Evolutionary conservation across 139 green algal genomes (phyloP).

Genomic region (Coccomyxa sp.): DNA sequence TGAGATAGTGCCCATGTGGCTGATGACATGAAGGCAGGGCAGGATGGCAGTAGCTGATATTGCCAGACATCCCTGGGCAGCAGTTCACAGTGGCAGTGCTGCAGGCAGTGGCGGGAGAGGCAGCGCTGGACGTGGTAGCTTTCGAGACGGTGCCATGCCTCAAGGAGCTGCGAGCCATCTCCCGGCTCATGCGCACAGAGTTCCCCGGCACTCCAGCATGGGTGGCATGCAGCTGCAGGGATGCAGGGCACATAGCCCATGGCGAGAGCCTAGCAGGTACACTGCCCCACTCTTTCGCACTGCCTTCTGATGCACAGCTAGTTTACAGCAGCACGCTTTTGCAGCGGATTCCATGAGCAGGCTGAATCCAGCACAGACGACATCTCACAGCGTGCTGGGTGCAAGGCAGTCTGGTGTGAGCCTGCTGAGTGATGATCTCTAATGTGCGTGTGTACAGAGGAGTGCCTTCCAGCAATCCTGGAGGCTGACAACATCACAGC

Average conservation of each 20-base stretch:
- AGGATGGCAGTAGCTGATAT: background rate
- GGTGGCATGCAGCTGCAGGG: slow-evolving; percentile 32
- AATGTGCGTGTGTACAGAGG: background rate
- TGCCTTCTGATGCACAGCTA: background rate
- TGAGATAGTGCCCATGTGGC: background rate
- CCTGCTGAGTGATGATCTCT: background rate
- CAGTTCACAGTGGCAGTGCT: too few species aligned
- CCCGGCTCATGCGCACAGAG: slow-evolving; percentile 14
- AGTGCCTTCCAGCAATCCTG: slow-evolving; percentile 16
- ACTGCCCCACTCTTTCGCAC: background rate
- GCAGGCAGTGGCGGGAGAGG: slow-evolving; percentile 16
- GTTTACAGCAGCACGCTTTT: background rate
- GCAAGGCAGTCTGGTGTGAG: background rate
- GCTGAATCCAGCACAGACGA: background rate
- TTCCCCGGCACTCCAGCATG: slow-evolving; percentile 15
- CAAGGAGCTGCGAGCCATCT: slow-evolving; percentile 18
- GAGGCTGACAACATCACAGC: slow-evolving; percentile 15
- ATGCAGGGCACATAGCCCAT: slow-evolving; percentile 16
- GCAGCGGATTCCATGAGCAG: background rate
- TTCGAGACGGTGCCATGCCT: slow-evolving; percentile 39
- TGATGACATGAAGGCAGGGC: background rate
- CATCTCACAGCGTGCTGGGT: background rate
- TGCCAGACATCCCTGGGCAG: background rate
- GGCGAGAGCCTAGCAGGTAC: slow-evolving; percentile 20
- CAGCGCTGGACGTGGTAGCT: slow-evolving; percentile 29